A percentile compares a stretch with the other conserved stretches of the same genome.
Evolutionary conservation across 2,329 filamentous ascomycete species (phyloP).

Genomic region (Fusarium penzigii): DNA sequence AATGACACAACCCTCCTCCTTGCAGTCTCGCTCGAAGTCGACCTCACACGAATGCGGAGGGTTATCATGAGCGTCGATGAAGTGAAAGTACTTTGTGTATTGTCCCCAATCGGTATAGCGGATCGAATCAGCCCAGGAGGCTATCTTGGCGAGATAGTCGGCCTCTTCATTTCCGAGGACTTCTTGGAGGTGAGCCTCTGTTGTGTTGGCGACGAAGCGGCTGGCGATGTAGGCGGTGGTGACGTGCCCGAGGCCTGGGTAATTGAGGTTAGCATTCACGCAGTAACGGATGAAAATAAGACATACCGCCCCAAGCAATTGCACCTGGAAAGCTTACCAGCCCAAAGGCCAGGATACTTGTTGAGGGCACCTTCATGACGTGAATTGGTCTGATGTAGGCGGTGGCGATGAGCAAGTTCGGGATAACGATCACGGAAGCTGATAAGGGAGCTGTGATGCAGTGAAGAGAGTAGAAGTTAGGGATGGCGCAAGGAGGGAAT

Average conservation of each 20-base stretch:
- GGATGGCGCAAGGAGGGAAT: not conserved
- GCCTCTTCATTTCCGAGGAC: conserved; percentile 55
- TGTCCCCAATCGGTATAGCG: conserved; percentile 64
- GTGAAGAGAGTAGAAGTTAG: not conserved
- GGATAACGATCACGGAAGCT: not conserved
- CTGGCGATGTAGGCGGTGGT: conserved; percentile 65
- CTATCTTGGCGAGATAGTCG: conserved; percentile 63
- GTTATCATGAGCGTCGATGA: conserved; percentile 67
- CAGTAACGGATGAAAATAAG: not conserved
- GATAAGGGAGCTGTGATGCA: not conserved
- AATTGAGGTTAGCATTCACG: conserved; percentile 10
- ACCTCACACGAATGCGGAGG: conserved; percentile 60
- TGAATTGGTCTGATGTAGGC: not conserved
- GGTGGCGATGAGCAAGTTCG: not conserved
- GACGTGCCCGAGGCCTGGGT: conserved; percentile 63
- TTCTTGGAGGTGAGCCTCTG: conserved; percentile 56
- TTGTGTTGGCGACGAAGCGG: conserved; percentile 58
- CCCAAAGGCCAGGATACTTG: conserved; percentile 29
- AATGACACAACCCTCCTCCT: conserved; percentile 62
- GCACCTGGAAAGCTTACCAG: conserved; percentile 37
- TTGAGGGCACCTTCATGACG: conserved; percentile 36
- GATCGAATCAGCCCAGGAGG: conserved; percentile 68
- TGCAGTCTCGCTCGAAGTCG: conserved; percentile 62
- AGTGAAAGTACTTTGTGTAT: conserved; percentile 66
- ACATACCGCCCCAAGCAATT: conserved; percentile 46